phyloP scores from a whole-genome alignment of 495 filamentous ascomycete species.

The Pyronema omphalodes region DNA sequence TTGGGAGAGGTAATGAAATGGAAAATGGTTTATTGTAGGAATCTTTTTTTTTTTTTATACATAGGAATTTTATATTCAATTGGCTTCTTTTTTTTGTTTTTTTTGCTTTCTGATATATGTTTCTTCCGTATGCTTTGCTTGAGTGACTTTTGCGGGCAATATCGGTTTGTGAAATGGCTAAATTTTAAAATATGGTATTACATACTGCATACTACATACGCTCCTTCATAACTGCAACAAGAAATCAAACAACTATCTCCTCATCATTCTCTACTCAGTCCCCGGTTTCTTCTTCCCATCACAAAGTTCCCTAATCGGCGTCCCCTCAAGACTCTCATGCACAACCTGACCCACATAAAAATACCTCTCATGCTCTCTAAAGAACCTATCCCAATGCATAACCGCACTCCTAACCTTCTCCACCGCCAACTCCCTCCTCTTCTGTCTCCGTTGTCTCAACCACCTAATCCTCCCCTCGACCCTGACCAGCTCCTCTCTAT shows the following conservation, averaged over 20 bases:
- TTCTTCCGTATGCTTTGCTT: too few relatives aligned
- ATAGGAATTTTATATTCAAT: too few relatives aligned
- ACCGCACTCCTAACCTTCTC: slow-evolving; percentile 38
- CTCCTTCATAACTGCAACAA: background rate
- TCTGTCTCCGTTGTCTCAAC: slow-evolving; percentile 36
- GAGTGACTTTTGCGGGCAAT: too few relatives aligned
- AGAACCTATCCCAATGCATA: slow-evolving; percentile 56
- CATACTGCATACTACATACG: too few relatives aligned
- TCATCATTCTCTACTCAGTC: background rate
- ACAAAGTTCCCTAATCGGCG: slow-evolving; percentile 31
- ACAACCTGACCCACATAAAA: slow-evolving; percentile 49
- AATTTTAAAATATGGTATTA: too few relatives aligned
- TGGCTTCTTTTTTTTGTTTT: too few relatives aligned
- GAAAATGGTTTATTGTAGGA: too few relatives aligned
- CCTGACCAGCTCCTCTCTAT: slow-evolving; percentile 7
- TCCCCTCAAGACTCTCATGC: slow-evolving; percentile 21
- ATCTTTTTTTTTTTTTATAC: too few relatives aligned
- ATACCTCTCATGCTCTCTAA: slow-evolving; percentile 58
- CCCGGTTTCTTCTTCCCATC: slow-evolving; percentile 11
- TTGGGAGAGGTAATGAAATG: too few relatives aligned
- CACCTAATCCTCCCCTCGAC: slow-evolving; percentile 40
- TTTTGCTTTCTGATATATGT: too few relatives aligned
- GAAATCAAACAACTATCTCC: background rate
- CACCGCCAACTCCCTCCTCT: slow-evolving; percentile 34
- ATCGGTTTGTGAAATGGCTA: too few relatives aligned